Conservation (phyloP, 2,329 filamentous ascomycete genomes). For the Fusarium falciforme region DNA sequence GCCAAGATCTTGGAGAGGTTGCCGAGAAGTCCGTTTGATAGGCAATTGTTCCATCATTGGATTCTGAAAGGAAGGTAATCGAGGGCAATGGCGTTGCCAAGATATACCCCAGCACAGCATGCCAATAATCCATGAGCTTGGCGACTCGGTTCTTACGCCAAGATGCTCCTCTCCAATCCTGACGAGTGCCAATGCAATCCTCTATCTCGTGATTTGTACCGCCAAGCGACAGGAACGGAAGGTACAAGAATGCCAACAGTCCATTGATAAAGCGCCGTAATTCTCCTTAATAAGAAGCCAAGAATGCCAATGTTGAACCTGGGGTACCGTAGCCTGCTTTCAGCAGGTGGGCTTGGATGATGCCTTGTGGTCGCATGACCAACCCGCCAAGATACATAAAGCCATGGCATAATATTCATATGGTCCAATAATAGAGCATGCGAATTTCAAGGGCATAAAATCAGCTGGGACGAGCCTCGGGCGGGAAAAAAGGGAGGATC, state of each 20-base stretch:
- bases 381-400: background rate
- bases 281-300: background rate
- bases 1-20: background rate
- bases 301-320: background rate
- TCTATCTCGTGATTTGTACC: constrained; percentile 23
- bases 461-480: background rate
- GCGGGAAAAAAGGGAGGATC: background rate
- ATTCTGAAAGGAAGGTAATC: background rate
- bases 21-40: background rate
- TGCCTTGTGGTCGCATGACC: background rate
- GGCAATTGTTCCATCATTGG: background rate
- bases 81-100: constrained; percentile 18
- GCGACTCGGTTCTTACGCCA: constrained; percentile 30
- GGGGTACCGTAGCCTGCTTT: background rate
- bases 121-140: constrained; percentile 24
- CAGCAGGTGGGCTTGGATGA: background rate
- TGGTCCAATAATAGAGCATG: background rate
- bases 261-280: background rate
- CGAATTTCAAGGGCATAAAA: background rate
- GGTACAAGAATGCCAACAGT: background rate
- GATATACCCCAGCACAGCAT: background rate
- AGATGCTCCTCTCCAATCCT: constrained; percentile 21
- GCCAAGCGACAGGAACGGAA: constrained; percentile 35
- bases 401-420: background rate
- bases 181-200: constrained; percentile 18